Conservation (phyloP, 2,329 filamentous ascomycete species). For the Dactylellina cionopaga region DNA sequence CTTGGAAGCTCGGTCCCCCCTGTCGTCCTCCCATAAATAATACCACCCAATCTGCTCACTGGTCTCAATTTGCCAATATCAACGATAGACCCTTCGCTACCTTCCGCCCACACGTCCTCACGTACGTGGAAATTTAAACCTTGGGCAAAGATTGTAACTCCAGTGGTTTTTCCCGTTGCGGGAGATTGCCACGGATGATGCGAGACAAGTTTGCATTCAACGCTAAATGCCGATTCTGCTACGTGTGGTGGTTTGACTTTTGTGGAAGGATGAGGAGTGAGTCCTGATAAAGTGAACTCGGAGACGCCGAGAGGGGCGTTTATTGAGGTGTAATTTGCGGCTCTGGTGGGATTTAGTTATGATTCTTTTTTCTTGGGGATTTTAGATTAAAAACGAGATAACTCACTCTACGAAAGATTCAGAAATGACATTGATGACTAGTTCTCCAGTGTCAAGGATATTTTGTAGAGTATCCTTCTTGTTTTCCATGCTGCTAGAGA, state of each 20-base stretch:
- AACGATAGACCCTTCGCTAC: slow-evolving; percentile 71
- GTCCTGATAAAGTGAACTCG: slow-evolving; percentile 81
- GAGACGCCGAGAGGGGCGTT: slow-evolving; percentile 79
- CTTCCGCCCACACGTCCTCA: slow-evolving; percentile 85
- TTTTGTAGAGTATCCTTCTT: slow-evolving; percentile 85
- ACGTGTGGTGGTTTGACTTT: slow-evolving; percentile 78
- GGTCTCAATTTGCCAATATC: slow-evolving; percentile 81
- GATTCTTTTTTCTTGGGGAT: too few relatives aligned
- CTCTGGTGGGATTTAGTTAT: slow-evolving; percentile 59
- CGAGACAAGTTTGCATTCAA: slow-evolving; percentile 82
- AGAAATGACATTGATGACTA: slow-evolving; percentile 85
- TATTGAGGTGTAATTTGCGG: slow-evolving; percentile 81
- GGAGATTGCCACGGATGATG: slow-evolving; percentile 77
- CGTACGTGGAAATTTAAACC: slow-evolving; percentile 88
- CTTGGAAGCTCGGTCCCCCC: slow-evolving; percentile 77
- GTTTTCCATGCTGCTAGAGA: slow-evolving; percentile 67
- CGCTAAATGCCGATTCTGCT: slow-evolving; percentile 80
- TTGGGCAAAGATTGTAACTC: slow-evolving; percentile 80
- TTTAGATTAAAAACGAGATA: too few relatives aligned
- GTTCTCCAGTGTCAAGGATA: slow-evolving; percentile 76
- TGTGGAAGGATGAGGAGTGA: slow-evolving; percentile 74
- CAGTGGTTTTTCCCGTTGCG: slow-evolving; percentile 77
- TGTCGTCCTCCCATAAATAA: slow-evolving; percentile 78
- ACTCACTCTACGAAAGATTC: slow-evolving; percentile 78
- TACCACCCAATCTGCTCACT: slow-evolving; percentile 82